These are phyloP conservation scores for Ceratobasidium sp. DNA, from an alignment of 1,284 basidiomycete species.

Conservation along the genomic window DNA sequence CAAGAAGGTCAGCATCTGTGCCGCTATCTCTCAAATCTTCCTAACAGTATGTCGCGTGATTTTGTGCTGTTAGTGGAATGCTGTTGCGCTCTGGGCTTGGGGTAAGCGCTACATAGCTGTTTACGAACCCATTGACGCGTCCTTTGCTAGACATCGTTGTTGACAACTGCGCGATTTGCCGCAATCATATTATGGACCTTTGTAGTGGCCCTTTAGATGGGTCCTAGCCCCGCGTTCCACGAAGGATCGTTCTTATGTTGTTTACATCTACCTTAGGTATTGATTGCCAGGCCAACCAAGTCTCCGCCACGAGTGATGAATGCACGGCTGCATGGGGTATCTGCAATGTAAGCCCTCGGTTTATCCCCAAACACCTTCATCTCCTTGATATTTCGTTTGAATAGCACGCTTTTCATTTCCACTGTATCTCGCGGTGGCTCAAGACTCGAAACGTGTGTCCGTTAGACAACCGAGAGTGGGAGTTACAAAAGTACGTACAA, in stretches of 20 bases:
- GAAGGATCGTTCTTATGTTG: conserved; percentile 5
- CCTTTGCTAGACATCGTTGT: conserved; percentile 81
- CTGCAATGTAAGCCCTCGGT: conserved; percentile 81
- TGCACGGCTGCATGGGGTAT: conserved; percentile 99
- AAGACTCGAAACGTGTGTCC: conserved; percentile 99
- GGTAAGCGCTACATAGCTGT: conserved; percentile 59
- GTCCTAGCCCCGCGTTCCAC: neutral
- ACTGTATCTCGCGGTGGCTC: conserved; percentile 99
- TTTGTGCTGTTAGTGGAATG: conserved; percentile 80
- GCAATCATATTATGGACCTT: conserved; percentile 98
- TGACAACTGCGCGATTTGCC: conserved; percentile 95
- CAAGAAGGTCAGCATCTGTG: conserved; percentile 76
- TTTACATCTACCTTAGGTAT: conserved; percentile 71
- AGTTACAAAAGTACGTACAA: conserved; percentile 82
- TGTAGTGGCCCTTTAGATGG: conserved; percentile 63
- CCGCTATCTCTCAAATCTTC: neutral
- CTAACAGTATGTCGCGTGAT: neutral
- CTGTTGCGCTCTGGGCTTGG: conserved; percentile 96
- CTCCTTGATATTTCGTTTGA: neutral
- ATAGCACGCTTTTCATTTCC: conserved; percentile 99
- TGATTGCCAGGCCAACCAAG: conserved; percentile 99
- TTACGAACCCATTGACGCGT: conserved; percentile 13
- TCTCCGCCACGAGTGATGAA: conserved; percentile 94
- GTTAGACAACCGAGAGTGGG: conserved; percentile 96
- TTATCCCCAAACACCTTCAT: conserved; percentile 10